Conservation (phyloP, 768 basidiomycete genomes). For the Phaffia tasmanica region DNA sequence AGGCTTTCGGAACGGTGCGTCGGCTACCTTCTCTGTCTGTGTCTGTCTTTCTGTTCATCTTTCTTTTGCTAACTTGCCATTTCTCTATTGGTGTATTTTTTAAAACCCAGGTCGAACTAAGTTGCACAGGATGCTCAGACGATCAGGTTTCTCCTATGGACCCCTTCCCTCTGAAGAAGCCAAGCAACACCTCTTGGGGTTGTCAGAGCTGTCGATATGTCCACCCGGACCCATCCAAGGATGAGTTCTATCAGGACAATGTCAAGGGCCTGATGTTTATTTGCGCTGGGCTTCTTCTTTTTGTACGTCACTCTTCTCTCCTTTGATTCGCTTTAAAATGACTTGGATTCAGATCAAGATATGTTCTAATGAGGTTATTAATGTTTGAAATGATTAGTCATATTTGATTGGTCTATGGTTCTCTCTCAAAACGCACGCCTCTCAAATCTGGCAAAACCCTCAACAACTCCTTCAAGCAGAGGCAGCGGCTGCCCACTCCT, state of each 20-base stretch:
- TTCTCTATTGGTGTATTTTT: not conserved
- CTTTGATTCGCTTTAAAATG: not conserved
- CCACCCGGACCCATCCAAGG: conserved; percentile 80
- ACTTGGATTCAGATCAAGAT: not conserved
- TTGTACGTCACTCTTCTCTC: conserved; percentile 36
- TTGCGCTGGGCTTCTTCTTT: conserved; percentile 76
- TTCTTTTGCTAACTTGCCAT: not conserved
- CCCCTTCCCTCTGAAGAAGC: conserved; percentile 3
- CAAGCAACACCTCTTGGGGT: conserved; percentile 51
- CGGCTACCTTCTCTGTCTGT: not conserved
- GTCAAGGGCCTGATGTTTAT: conserved; percentile 94
- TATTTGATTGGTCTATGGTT: conserved; percentile 98
- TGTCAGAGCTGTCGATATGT: conserved; percentile 91
- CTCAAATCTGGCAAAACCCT: conserved; percentile 98
- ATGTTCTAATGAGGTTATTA: not conserved
- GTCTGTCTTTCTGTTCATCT: not conserved
- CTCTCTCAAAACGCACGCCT: conserved; percentile 91
- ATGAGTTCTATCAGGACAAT: conserved; percentile 92
- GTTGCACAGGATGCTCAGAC: conserved; percentile 36
- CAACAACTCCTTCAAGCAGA: conserved; percentile 37
- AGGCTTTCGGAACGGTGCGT: conserved; percentile 90
- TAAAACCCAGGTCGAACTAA: conserved; percentile 31
- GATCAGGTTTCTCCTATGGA: conserved; percentile 58
- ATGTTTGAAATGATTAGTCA: conserved; percentile 47
- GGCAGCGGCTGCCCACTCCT: conserved; percentile 4